Base-by-base conservation (phyloP, 768 basidiomycete genomes). In the Termitomyces sp. region DNA sequence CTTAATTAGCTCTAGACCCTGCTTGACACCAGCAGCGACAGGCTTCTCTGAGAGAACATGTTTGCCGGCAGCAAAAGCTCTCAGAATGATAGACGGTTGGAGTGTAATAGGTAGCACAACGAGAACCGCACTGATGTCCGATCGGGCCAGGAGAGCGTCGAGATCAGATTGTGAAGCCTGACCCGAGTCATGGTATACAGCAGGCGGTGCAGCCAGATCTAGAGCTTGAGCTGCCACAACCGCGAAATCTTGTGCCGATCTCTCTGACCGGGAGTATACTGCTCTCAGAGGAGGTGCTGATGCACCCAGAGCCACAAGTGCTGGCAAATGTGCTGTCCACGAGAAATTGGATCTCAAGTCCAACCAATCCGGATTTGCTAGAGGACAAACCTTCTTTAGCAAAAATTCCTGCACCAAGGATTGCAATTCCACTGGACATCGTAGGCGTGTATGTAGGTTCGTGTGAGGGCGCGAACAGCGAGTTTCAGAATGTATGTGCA, bases 11-110 rank as follows among this genome's bases (percentile, higher is more conserved):
- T 75, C 74, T 46, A 83, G 70, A 0, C 88, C 92, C 2, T 74
- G 72, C 29, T 77, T 76, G 46, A 93, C 83, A 64, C 88, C 86
- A 42, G 85, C 77, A 3, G 85, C 90, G 14, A 94, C 79, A 6
- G 94, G 94, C 67, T 95, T 95, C 76, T 96, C 93, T 69, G 87
- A 88, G 59, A 94, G 67, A 49, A 95, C 91, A 67, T 94, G 90
- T 72, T 95, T 96, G 27, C 92, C 90, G 3, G 90, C 88, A 0
- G 75, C 80, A 37, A 88, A 73, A 0, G 82, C 80, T 64, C 80
- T 81, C 57, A 81, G 70, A 55, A 95, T 74, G 58, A 94, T 74
- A 18, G 72, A 69, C 2, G 92, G 90, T 68, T 93, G 92, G 4
- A 78, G 64, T 0, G 84, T 79, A 66, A 95, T 94, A 0, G 92